phyloP scores from a whole-genome alignment of 2,329 filamentous ascomycete species.

The Chaetomium strumarium region DNA sequence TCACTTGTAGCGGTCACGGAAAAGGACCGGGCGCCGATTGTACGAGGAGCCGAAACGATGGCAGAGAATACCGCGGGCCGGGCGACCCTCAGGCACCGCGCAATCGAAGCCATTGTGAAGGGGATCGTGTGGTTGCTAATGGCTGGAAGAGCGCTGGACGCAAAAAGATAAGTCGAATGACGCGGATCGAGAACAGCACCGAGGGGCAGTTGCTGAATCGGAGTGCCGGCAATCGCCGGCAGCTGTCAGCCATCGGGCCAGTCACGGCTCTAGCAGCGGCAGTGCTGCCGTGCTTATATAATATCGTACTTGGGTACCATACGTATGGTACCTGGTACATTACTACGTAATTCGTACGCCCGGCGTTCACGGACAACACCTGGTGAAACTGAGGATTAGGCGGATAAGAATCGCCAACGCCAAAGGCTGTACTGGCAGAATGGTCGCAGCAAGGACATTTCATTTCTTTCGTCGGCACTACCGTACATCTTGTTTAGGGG shows the following conservation, averaged over 20 bases:
- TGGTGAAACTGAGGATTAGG: constrained; percentile 12
- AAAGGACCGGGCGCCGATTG: constrained; percentile 40
- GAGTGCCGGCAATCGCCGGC: constrained; percentile 18
- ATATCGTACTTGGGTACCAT: background rate
- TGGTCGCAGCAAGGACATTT: no score
- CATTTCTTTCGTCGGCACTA: background rate
- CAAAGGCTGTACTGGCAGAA: constrained; percentile 3
- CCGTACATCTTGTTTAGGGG: constrained; percentile 7
- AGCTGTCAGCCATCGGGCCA: constrained; percentile 10
- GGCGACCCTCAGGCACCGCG: constrained; percentile 47
- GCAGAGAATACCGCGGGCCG: constrained; percentile 42
- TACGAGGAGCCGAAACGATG: constrained; percentile 32
- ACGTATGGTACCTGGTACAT: no score
- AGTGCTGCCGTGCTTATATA: constrained; percentile 18
- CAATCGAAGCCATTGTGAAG: constrained; percentile 55
- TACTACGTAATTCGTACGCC: no score
- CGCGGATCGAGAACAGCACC: constrained; percentile 8
- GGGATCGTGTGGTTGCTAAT: background rate
- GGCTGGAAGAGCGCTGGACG: constrained; percentile 3
- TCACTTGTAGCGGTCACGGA: constrained; percentile 41
- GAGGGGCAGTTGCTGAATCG: background rate
- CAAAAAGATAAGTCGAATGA: constrained; percentile 20
- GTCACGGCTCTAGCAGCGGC: constrained; percentile 10
- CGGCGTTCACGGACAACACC: constrained; percentile 2
- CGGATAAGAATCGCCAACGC: constrained; percentile 1